Base-by-base conservation (phyloP, 371 early-diverging fungal species). In the Globomyces sp. region DNA sequence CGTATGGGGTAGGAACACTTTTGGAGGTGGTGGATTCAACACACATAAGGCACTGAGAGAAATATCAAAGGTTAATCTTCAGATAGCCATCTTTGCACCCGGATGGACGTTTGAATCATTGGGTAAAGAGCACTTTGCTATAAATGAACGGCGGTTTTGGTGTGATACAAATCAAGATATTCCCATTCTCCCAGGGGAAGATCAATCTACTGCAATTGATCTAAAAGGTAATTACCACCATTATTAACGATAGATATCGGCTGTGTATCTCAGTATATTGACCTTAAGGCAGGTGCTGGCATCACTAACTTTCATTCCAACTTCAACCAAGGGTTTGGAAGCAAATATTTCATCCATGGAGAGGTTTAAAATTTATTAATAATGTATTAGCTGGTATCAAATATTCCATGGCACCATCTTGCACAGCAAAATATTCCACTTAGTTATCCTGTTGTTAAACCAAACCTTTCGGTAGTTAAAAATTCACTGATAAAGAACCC, bases 1-100 rank as follows among this genome's bases (percentile, higher is more conserved):
- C 69, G 80, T 87, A 42, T 87, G 86, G 85, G 89, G 89, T 1
- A 72, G 88, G 52, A 79, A 65, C 49, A 86, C 84, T 0, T 86
- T 75, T 68, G 88, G 86, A 40, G 88, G 85, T 1, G 87, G 88
- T 9, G 80, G 80, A 1, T 86, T 80, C 53, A 75, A 81, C 13
- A 69, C 74, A 0, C 83, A 78, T 62, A 77, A 66, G 71, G 65
- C 63, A 24, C n/a, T 64, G 24, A 36, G 24, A 57, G 64, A 64
- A 41, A 41, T 52, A 8, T 36, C 0, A 11, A 8, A 37, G 2
- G 82, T 82, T 58, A 69, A 77, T 36, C 4, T 57, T 11, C 34
- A 69, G 13, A 55, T 72, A 4, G 73, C 61, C 24, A 61, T 61
- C 10, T 61, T 61, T 73, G 6, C 77, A 71, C 24, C 74, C 52